Base-by-base conservation (phyloP, 2,329 filamentous ascomycete genomes). In the Elsinoe fawcettii region DNA sequence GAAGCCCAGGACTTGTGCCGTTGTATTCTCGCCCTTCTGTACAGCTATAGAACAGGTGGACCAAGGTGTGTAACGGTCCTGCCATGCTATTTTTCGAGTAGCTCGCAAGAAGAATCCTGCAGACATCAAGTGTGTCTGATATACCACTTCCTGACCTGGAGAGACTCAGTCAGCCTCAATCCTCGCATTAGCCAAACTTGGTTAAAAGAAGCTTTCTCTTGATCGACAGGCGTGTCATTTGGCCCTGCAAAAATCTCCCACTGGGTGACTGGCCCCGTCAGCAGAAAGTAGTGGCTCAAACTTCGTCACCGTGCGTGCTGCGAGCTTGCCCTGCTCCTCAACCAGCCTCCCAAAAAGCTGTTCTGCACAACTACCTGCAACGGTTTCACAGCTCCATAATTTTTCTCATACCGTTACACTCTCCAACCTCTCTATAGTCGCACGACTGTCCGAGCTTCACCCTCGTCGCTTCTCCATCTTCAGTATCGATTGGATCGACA, bases 131-230 rank as follows among this genome's bases (percentile, higher is more conserved):
- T 37, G 34, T 30, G 27, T 30, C 34, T 37, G 34, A 37, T 37
- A 37, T 37, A 9, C 27, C 9, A 30, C 27, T 30, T 5, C 9
- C 34, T 37, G 9, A n/a, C 14, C 34, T 12, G 3, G 4, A n/a
- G 34, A 37, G 34, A 37, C 14, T 14, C 9, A 51, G 25, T 11
- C 14, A 51, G 46, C 25, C 22, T 34, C 27, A 2, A 51, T 9
- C 11, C 5, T 22, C 16, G 46, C 46, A 34, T 30, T 32, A 34
- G 16, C 27, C 27, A 20, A n/a, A 18, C n/a, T 32, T 51, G 46
- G 46, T 51, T 20, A 30, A 51, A 51, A 51, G 46, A 51, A 51
- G 46, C 46, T 51, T 51, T 51, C n/a, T 44, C n/a, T 30, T 51
- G 46, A 36, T 32, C 27, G 46, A 51, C 46, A 46, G 22, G 12